Conservation (phyloP, 805 yeast genomes). For the Kodamaea nitidulidarum region DNA sequence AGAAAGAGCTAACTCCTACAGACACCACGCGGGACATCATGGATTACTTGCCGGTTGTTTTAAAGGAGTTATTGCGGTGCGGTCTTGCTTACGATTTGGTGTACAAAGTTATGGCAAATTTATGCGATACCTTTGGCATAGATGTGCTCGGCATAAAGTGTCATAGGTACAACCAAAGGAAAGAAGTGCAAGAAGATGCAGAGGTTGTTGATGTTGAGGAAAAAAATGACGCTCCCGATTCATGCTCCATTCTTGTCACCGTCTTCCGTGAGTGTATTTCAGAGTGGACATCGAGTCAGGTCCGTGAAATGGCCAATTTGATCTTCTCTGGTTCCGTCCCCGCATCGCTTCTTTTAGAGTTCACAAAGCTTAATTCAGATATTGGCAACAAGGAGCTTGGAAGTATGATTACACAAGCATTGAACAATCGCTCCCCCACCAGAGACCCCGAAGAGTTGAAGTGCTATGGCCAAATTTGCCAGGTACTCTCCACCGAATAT, state of each 20-base stretch:
- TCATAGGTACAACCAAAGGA: slow-evolving; percentile 14
- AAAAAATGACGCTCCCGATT: not conserved
- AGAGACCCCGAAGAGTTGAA: slow-evolving; percentile 16
- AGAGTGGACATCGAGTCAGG: slow-evolving; percentile 10
- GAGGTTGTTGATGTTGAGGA: not conserved
- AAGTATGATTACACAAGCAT: slow-evolving; percentile 15
- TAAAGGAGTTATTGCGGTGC: slow-evolving; percentile 19
- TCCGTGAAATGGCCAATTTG: slow-evolving; percentile 14
- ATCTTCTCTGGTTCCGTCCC: slow-evolving; percentile 3
- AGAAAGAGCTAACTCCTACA: slow-evolving; percentile 27
- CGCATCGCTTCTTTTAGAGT: slow-evolving; percentile 8
- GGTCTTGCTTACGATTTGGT: slow-evolving; percentile 18
- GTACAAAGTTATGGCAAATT: slow-evolving; percentile 21
- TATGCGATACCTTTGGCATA: slow-evolving; percentile 29
- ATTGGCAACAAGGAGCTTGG: slow-evolving; percentile 11
- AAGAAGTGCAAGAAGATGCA: not conserved
- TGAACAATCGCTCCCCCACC: slow-evolving; percentile 17
- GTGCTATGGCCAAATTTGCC: slow-evolving; percentile 22
- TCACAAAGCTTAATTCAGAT: slow-evolving; percentile 5
- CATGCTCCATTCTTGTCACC: not conserved
- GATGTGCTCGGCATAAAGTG: slow-evolving; percentile 13
- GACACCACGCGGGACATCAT: slow-evolving; percentile 30
- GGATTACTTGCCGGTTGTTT: slow-evolving; percentile 26
- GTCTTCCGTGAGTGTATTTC: slow-evolving; percentile 11
- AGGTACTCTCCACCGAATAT: slow-evolving; percentile 17